Base-by-base conservation (phyloP, 192 early-diverging fungal genomes). In the Coemansia sp. region DNA sequence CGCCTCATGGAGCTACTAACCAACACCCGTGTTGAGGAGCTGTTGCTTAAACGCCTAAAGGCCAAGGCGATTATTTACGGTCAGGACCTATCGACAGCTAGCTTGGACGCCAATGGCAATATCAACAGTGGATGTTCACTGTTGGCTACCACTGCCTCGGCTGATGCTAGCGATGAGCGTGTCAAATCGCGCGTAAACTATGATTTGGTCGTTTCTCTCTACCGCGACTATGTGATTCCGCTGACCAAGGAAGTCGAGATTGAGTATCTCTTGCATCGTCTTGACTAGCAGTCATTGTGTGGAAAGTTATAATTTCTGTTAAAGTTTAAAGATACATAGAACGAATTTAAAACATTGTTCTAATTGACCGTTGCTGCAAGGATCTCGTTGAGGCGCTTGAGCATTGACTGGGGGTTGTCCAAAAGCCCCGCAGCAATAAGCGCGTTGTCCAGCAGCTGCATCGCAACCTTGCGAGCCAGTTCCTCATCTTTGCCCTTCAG, bases 191-290 rank as follows among this genome's bases (percentile, higher is more conserved):
- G 78, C 2, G 92, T 98, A 41, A 86, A 88, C 48, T 85, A 89
- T 1, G 88, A 95, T 54, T 81, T 94, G 14, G 91, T 99, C 7
- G 91, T 92, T 3, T 86, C 92, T 27, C 78, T 99, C 50, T 99
- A 99, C 83, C 89, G 95, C 64, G 83, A 89, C 66, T 95, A 88
- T 68, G 92, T 98, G n/a, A 99, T 99, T 54, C 97, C 97, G 22
- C 69, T 98, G 64, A 99, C 97, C 16, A 97, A 97, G 71, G 85
- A 91, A 43, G 97, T 98, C 26, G 97, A 98, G 77, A 88, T 98
- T 13, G 91, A 95, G 50, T 98, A 98, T 61, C 75, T 98, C 52
- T 57, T 97, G 43, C 73, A 85, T 47, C 76, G 93, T 19, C 78
- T 92, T 50, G 84, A 91, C 22, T 54, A 32, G 29, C 14, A 3